phyloP scores from a whole-genome alignment of 768 basidiomycete genomes.

The Cyclocybe cylindracea region DNA sequence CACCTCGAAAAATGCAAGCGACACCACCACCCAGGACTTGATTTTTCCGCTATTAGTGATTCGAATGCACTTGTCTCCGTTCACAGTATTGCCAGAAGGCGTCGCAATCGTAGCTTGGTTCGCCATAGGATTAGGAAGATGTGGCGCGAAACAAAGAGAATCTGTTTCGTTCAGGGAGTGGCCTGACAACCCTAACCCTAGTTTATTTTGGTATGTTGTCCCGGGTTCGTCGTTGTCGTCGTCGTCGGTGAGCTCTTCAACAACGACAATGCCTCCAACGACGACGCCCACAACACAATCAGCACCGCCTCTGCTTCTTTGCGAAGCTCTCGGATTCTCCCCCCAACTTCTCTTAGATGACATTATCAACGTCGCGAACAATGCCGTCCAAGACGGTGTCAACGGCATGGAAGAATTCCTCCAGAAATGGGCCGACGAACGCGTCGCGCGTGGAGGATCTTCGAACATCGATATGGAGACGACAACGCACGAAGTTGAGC shows the following conservation, averaged over 20 bases:
- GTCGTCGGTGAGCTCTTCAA: conserved; percentile 54
- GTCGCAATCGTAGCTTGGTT: conserved; percentile 25
- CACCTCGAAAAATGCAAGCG: conserved; percentile 57
- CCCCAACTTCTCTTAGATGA: conserved; percentile 87
- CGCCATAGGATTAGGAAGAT: no score
- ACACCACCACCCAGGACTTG: conserved; percentile 49
- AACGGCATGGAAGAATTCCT: conserved; percentile 82
- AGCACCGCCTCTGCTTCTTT: conserved; percentile 52
- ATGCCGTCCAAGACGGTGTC: conserved; percentile 75
- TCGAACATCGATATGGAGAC: conserved; percentile 46
- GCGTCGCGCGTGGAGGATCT: conserved; percentile 41
- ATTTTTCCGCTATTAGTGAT: conserved; percentile 62
- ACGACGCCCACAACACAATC: conserved; percentile 1
- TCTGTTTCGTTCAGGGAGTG: no score
- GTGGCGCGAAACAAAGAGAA: no score
- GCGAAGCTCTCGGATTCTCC: conserved; percentile 80
- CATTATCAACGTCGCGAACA: conserved; percentile 80
- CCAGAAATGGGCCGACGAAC: conserved; percentile 70
- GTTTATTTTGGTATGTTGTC: no score
- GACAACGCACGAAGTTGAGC: conserved; percentile 68
- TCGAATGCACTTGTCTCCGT: conserved; percentile 33
- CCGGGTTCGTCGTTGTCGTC: no score
- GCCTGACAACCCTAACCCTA: no score
- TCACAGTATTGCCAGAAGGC: conserved; percentile 32
- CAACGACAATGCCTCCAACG: conserved; percentile 39